Evolutionary conservation across 148 eudicot genomes (phyloP).

Genomic region (Spergularia marina): DNA sequence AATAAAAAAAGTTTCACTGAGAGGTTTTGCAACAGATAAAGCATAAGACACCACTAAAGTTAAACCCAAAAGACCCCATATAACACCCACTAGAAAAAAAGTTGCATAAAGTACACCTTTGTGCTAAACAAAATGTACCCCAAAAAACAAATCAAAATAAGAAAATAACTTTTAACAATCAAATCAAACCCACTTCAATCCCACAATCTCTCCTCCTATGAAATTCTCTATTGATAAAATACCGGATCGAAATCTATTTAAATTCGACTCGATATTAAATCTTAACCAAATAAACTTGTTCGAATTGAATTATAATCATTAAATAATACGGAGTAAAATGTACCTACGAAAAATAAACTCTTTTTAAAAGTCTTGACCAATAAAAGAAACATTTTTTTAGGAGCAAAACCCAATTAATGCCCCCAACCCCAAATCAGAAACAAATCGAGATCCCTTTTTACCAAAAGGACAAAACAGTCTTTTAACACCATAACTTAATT

Average conservation of each 20-base stretch:
- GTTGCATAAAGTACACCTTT: not conserved
- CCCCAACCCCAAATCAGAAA: not conserved
- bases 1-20: slow-evolving; percentile 15
- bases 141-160: not conserved
- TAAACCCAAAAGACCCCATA: not conserved
- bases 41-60: not conserved
- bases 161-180: not conserved
- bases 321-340: too few relatives aligned
- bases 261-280: too few relatives aligned
- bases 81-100: not conserved
- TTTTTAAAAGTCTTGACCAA: not conserved
- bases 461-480: slow-evolving; percentile 1
- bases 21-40: not conserved
- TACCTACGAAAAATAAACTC: too few relatives aligned
- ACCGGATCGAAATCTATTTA: too few relatives aligned
- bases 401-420: slow-evolving; percentile 19
- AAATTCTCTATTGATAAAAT: too few relatives aligned
- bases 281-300: too few relatives aligned
- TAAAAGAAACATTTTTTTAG: not conserved
- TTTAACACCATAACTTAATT: not conserved
- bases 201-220: too few relatives aligned
- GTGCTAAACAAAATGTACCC: too few relatives aligned
- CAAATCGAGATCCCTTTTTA: not conserved
- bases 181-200: too few relatives aligned
- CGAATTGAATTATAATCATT: too few relatives aligned